Evolutionary conservation across 352 stramenopile genomes (phyloP), one percentile per base, ranked within the genome.

Genomic region (Globisporangium irregulare): DNA sequence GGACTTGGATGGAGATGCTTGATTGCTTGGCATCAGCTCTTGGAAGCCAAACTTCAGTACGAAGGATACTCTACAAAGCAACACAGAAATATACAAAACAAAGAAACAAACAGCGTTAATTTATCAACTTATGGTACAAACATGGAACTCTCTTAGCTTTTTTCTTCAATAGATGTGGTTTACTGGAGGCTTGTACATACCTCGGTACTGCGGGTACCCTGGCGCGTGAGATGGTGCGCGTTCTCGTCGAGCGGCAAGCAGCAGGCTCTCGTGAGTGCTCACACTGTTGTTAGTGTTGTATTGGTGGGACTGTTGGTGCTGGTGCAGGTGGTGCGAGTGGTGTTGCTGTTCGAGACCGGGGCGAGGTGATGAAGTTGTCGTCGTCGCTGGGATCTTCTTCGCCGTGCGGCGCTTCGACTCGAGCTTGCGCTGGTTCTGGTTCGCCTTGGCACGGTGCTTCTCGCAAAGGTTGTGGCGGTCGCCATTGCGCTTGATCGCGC

Each of bases 381-480:
- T 5, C 20, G 55, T 18, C 10, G 9, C 2, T 72, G 61, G 10
- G 72, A 75, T 9, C 9, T 60, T 53, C 69, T 92, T 92, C 66
- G 89, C 75, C 29, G 75, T 75, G 34, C 84, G 84, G n/a, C 84
- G 81, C 69, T 94, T 94, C 62, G 80, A 87, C 71, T 94, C 87
- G 58, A 92, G 83, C 62, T 91, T 91, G 68, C 84, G 83, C 64
- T 94, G 84, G 72, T 90, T 92, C 73, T 92, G 81, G 67, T 93
- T 94, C 57, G 87, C 87, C 63, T 89, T 89, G 58, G 74, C 69
- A 32, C 82, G 79, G 67, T 91, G 82, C 24, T 73, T 74, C 56
- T 91, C 80, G 67, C 82, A 91, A 57, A 91, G 66, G 34, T 87
- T 87, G 53, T 91, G 82, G 48, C 80, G 79, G 53, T 87, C 81